Percentiles rank a stretch among this genome's conserved stretches.
These are phyloP conservation scores for Suillus subluteus DNA, from an alignment of 768 basidiomycete species.

Conservation along the genomic window DNA sequence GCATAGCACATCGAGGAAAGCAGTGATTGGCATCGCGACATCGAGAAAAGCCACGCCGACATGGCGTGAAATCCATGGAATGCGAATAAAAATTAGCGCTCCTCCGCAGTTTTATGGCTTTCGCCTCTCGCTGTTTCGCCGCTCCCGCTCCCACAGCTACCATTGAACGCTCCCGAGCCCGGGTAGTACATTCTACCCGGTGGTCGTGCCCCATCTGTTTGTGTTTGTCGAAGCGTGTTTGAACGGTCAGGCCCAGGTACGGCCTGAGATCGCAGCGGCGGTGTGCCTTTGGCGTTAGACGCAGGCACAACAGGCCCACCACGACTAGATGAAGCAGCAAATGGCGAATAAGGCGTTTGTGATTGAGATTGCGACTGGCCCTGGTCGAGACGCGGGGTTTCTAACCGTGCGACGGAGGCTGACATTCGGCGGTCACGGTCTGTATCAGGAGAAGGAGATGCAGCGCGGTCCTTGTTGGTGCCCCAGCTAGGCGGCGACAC, in stretches of 20 bases:
- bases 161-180: constrained; percentile 21
- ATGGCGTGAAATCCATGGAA: neutral
- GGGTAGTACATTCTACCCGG: constrained; percentile 22
- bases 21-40: neutral
- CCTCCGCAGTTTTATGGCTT: constrained; percentile 27
- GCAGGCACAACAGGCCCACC: constrained; percentile 17
- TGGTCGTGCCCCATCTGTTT: constrained; percentile 24
- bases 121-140: constrained; percentile 22
- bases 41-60: neutral
- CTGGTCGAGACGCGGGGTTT: constrained; percentile 37
- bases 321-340: constrained; percentile 23
- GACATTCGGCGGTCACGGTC: constrained; percentile 51
- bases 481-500: constrained; percentile 46
- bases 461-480: constrained; percentile 30
- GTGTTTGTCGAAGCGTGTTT: constrained; percentile 17
- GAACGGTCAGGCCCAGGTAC: constrained; percentile 9
- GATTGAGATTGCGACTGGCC: constrained; percentile 3
- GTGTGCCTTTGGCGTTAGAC: constrained; percentile 24
- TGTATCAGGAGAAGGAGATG: constrained; percentile 50
- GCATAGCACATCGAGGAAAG: too few species aligned
- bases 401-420: constrained; percentile 52
- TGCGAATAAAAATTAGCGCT: constrained; percentile 15
- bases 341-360: constrained; percentile 20
- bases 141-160: constrained; percentile 17
- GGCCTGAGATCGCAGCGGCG: constrained; percentile 21